Evolutionary conservation across 306 rosid species (phyloP), one percentile per base, ranked within the genome.

Genomic region (Trifolium fragiferum): DNA sequence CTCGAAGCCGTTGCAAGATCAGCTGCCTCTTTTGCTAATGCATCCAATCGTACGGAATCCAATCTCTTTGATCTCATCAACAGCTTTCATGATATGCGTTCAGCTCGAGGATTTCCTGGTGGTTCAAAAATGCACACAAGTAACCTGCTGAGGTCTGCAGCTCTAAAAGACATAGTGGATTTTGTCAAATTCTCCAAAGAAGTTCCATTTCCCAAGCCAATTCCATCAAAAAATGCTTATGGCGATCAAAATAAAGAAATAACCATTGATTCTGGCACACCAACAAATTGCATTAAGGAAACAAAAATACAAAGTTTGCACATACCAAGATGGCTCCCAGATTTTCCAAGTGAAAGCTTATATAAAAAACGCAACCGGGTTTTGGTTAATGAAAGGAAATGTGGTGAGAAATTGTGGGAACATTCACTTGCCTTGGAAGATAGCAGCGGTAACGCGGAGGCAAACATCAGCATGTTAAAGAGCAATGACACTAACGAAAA

Each of bases 251-350:
- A 66, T 60, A 35, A 70, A 20, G 66, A 60, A 27, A 57, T 55
- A 60, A 30, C 32, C 50, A 57, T 15, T 74, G 78, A 81, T 32
- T 70, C 78, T 35, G 38, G 68, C 40, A 8, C 82, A 21, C 43
- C 76, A 3, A 15, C 1, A 12, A 30, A 16, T 38, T 8, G 46
- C 63, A 14, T 1, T 47, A 9, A 50, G 41, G 21, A 50, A 5
- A 27, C 63, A 16, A 70, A 66, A 41, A 8, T n/a, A n/a, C 47
- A 10, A 43, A 18, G 35, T 47, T 77, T 70, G 49, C 92, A 89
- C 30, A 69, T 90, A 40, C 96, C 96, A 37, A 69, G 74, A 32
- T 90, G 96, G 96, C 92, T 90, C 50, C 96, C 93, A 47, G 81
- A 58, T 58, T 80, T 86, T 32, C 95, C 95, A 4, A 69, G 76